Evolutionary conservation across 2,329 filamentous ascomycete genomes (phyloP).

Genomic region (Elsinoe ampelina): DNA sequence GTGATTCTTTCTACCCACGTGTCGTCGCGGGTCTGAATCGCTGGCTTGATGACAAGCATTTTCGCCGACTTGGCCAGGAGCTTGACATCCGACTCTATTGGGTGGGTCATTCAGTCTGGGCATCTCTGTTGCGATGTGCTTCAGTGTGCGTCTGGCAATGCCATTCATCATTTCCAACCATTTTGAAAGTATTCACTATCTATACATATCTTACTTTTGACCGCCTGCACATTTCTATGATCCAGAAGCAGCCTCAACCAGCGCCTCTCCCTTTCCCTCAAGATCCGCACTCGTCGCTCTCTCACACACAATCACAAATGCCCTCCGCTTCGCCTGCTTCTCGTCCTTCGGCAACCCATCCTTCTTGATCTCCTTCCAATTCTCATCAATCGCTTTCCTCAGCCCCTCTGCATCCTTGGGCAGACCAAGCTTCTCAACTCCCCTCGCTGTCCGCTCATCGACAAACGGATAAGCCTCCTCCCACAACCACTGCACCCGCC

Average conservation of each 20-base stretch:
- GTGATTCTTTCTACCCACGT: background rate
- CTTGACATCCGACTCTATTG: slow-evolving; percentile 3
- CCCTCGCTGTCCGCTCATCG: slow-evolving; percentile 28
- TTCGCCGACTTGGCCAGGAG: background rate
- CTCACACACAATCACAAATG: slow-evolving; percentile 33
- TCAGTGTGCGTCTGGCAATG: no score
- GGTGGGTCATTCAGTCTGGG: background rate
- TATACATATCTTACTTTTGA: no score
- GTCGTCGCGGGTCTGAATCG: background rate
- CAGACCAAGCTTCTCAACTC: slow-evolving; percentile 30
- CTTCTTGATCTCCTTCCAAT: slow-evolving; percentile 29
- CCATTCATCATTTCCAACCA: no score
- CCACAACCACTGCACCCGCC: slow-evolving; percentile 35
- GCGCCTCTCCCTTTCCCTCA: slow-evolving; percentile 28
- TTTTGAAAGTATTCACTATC: no score
- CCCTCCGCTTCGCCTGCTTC: slow-evolving; percentile 29
- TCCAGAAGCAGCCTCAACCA: slow-evolving; percentile 21
- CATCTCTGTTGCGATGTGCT: no score
- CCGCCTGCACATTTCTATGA: background rate
- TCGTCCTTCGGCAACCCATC: slow-evolving; percentile 23
- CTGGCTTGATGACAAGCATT: background rate
- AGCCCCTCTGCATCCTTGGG: slow-evolving; percentile 29
- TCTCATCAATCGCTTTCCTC: slow-evolving; percentile 26
- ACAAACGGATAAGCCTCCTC: slow-evolving; percentile 31
- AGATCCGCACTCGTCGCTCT: slow-evolving; percentile 30